These are phyloP conservation scores for Tolypocladium pustulatum DNA, from an alignment of 2,329 filamentous ascomycete species.

Conservation along the genomic window DNA sequence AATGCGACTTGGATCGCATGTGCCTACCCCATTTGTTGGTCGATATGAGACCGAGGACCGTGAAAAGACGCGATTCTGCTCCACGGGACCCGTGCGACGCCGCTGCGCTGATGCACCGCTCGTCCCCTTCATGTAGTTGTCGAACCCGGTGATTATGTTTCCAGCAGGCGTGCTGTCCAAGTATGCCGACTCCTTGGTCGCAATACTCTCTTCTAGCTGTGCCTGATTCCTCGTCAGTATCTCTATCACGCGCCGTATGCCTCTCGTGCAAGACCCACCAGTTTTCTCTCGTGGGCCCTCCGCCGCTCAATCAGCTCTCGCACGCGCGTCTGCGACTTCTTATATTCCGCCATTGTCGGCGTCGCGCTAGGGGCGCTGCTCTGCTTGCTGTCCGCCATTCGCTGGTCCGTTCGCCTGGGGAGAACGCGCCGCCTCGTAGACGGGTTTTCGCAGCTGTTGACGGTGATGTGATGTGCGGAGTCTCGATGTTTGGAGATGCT, in stretches of 20 bases:
- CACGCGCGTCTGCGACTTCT: conserved; percentile 37
- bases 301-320: conserved; percentile 36
- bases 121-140: conserved; percentile 91
- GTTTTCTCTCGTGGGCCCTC: conserved; percentile 23
- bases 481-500: background rate
- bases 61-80: conserved; percentile 66
- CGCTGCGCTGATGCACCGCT: conserved; percentile 52
- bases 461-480: background rate
- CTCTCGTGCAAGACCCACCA: conserved; percentile 14
- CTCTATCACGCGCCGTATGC: background rate
- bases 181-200: conserved; percentile 74
- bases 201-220: conserved; percentile 66
- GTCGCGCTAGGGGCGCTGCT: conserved; percentile 14
- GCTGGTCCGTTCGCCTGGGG: background rate
- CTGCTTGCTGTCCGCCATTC: conserved; percentile 24
- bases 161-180: conserved; percentile 81
- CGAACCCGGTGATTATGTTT: conserved; percentile 96
- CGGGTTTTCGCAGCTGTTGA: background rate
- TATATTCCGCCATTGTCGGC: conserved; percentile 34
- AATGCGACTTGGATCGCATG: background rate
- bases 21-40: conserved; percentile 24
- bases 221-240: conserved; percentile 12
- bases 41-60: conserved; percentile 54
- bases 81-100: conserved; percentile 53
- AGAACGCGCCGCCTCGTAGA: background rate